A percentile compares a stretch with the other conserved stretches of the same genome.
Evolutionary conservation across 1,139 yeast genomes (phyloP).

Genomic region (Suzukiozyma palmioleophila): DNA sequence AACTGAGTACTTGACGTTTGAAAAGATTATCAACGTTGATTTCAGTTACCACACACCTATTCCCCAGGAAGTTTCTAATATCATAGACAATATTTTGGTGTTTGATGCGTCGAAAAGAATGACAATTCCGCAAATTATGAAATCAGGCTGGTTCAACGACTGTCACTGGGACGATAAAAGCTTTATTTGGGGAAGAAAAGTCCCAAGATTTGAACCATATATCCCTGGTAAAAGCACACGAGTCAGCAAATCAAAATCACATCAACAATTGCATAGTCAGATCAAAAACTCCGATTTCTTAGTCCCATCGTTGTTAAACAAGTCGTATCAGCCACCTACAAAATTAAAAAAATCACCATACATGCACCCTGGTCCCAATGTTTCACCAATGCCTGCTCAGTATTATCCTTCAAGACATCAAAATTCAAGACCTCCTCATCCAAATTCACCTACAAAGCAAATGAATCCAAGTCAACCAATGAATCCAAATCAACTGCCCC

Average conservation of each 20-base stretch:
- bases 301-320: conserved; percentile 28
- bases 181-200: conserved; percentile 44
- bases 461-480: conserved; percentile 3
- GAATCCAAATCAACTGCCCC: conserved; percentile 4
- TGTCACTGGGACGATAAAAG: conserved; percentile 41
- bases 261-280: conserved; percentile 41
- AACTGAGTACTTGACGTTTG: conserved; percentile 93
- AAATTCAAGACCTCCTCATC: conserved; percentile 5
- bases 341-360: conserved; percentile 20
- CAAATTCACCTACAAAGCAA: conserved; percentile 4
- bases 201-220: conserved; percentile 50
- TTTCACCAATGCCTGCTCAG: conserved; percentile 1
- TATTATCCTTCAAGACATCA: conserved; percentile 7
- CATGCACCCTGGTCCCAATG: conserved; percentile 6
- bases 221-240: conserved; percentile 39
- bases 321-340: conserved; percentile 31
- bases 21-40: conserved; percentile 80
- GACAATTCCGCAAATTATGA: conserved; percentile 33
- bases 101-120: conserved; percentile 34
- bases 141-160: conserved; percentile 34
- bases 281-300: conserved; percentile 35
- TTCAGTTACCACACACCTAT: conserved; percentile 79
- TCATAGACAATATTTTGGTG: conserved; percentile 65
- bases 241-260: conserved; percentile 35
- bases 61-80: conserved; percentile 52